A percentile compares a stretch with the other conserved stretches of the same genome.
Evolutionary conservation across 2,329 filamentous ascomycete genomes (phyloP).

Genomic region (Diaporthe destruens): DNA sequence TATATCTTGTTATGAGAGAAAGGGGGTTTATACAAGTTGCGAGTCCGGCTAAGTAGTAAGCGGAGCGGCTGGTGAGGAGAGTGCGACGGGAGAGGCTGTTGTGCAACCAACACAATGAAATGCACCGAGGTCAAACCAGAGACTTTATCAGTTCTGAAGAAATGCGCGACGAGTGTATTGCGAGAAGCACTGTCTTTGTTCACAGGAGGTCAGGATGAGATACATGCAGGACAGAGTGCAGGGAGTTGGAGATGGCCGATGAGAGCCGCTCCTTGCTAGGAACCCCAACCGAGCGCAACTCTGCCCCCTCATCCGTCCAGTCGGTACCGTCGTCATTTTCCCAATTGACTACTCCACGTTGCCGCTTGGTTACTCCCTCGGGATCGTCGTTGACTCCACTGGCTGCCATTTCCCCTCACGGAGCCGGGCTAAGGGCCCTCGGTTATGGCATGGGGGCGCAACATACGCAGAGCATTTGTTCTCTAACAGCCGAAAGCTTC

Average conservation of each 20-base stretch:
- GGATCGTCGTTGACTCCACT: constrained; percentile 12
- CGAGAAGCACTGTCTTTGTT: not conserved
- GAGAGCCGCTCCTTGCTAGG: not conserved
- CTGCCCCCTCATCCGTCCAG: not conserved
- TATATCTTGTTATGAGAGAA: not conserved
- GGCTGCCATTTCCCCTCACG: constrained; percentile 2
- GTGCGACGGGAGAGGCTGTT: not conserved
- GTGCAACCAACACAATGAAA: not conserved
- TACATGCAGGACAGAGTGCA: not conserved
- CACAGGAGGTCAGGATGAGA: not conserved
- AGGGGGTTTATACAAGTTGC: not conserved
- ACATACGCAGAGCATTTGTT: too few species aligned
- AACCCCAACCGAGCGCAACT: constrained; percentile 4
- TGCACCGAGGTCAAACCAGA: too few species aligned
- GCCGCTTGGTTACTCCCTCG: not conserved
- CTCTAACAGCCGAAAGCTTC: not conserved
- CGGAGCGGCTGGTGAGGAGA: not conserved
- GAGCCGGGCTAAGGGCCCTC: constrained; percentile 18
- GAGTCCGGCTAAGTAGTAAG: not conserved
- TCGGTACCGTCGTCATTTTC: constrained; percentile 15
- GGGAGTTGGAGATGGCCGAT: constrained; percentile 1
- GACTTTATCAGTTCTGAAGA: not conserved
- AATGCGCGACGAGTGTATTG: not conserved
- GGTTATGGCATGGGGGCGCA: not conserved
- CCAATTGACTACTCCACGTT: constrained; percentile 14